Base-by-base conservation (phyloP, 2,329 filamentous ascomycete genomes). In the Talaromyces sp. region DNA sequence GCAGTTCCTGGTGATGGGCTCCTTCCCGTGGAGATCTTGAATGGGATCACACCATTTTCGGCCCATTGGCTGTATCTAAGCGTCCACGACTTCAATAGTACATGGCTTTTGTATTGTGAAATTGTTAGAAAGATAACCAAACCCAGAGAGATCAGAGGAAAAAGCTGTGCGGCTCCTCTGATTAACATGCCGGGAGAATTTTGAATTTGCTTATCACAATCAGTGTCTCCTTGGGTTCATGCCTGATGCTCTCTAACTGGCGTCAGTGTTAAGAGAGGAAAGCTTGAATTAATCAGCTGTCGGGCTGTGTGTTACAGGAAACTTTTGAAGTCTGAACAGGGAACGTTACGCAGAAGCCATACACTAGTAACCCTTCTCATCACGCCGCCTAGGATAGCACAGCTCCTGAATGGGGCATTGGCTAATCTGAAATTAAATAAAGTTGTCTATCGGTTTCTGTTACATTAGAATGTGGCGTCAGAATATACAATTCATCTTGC, bases 131-230 rank as follows among this genome's bases (percentile, higher is more conserved):
- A 56, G 26, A 48, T 8, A 12, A 48, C 12, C 2, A 29, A n/a
- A 2, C 1, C 21, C 21, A 56, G n/a, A 27, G 38, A 24, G 29
- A 48, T 56, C 17, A 27, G 54, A 48, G 38, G 26, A 14, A 56
- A 26, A 21, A 56, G 35, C 21, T 38, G 35, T 3, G 14, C 41
- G 19, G 26, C 26, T 48, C 54, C 54, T 48, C 54, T 56, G 26
- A 56, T 21, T 56, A 56, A 29, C 54, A 56, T 63, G 62, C 12
- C 73, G 69, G 21, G 73, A 67, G 56, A 74, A 3, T 38, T n/a
- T 38, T 8, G 32, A 38, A 38, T 38, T 17, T n/a, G 21, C 4
- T 46, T 14, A 24, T 46, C 43, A 24, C 12, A 19, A 46, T 21
- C n/a, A 3, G 32, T n/a, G n/a, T n/a, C n/a, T n/a, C n/a, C n/a